Conservation (phyloP, 2,329 filamentous ascomycete species). For the Delphinella strobiligena region DNA sequence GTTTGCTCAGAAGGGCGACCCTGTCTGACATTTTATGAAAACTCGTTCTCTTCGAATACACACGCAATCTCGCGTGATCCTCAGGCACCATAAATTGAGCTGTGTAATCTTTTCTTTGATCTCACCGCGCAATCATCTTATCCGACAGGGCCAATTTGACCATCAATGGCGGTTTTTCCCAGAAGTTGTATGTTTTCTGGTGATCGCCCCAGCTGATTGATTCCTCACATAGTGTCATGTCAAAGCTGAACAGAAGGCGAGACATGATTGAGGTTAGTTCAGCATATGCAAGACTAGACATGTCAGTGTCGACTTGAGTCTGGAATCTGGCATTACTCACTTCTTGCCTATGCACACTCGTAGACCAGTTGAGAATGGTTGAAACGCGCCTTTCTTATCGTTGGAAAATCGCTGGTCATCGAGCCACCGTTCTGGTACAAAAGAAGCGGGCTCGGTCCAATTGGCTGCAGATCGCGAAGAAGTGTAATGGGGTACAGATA, state of each 20-base stretch:
- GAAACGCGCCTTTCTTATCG: constrained; percentile 16
- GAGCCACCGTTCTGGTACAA: neutral
- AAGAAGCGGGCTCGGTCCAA: neutral
- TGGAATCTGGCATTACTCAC: neutral
- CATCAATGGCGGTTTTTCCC: neutral
- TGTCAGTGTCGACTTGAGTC: neutral
- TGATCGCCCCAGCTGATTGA: neutral
- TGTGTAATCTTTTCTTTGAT: too few species aligned
- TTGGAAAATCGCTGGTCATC: constrained; percentile 11
- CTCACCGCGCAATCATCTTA: neutral
- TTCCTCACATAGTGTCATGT: constrained; percentile 18
- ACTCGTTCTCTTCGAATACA: too few species aligned
- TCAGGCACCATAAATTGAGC: too few species aligned
- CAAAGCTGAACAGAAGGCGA: constrained; percentile 28
- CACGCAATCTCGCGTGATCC: too few species aligned
- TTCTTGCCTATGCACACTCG: constrained; percentile 12
- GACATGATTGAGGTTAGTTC: constrained; percentile 28
- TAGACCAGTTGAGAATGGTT: constrained; percentile 24
- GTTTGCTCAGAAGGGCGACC: too few species aligned
- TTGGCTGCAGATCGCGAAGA: neutral
- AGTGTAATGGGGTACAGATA: neutral
- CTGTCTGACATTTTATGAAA: too few species aligned
- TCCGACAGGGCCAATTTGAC: neutral
- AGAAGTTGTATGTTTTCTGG: neutral
- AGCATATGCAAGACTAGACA: constrained; percentile 22